Base-by-base conservation (phyloP, 108 stramenopile genomes). In the Licmophora abbreviata region DNA sequence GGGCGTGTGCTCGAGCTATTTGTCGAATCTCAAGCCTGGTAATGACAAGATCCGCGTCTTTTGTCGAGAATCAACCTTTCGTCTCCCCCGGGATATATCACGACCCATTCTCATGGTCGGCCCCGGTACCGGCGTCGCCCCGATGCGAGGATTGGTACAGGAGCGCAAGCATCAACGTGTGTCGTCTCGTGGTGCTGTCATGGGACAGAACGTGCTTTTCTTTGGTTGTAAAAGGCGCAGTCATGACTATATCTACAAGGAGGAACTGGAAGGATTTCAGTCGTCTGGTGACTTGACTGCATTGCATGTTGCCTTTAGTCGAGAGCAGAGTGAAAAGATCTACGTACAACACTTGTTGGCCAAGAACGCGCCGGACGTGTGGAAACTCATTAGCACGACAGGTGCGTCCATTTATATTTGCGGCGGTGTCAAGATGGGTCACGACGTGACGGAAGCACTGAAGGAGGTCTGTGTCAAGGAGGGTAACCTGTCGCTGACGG, bases 111-210 rank as follows among this genome's bases (percentile, higher is more conserved):
- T 99, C 10, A 80, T 98, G 84, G 77, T 98, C 35, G 97, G 97
- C n/a, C 97, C 97, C 4, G 97, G 97, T 23, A 98, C 97, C 0
- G 98, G 98, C 5, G 74, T 99, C 38, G 98, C 98, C 7, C 98
- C 98, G 1, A 97, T 99, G 95, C 73, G 95, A 10, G 93, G 93
- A 3, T 51, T 97, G 34, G 64, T 97, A 37, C 92, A 95, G 67
- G 95, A 97, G 59, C 78, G 90, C 32, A 50, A 65, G 14, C 51
- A 81, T 47, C 77, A 77, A 48, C 28, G 44, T 22, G 40, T 62
- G 29, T 31, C 51, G 20, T 38, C 61, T 10, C 23, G 56, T 37
- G 63, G 59, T 12, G 44, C 53, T 20, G 23, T 28, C 0, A 60
- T 82, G 18, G 84, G 88, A 12, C 24, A 38, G 21, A 93, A 83